Base-by-base conservation (phyloP, 2,329 filamentous ascomycete genomes). In the Aspergillus sp. region DNA sequence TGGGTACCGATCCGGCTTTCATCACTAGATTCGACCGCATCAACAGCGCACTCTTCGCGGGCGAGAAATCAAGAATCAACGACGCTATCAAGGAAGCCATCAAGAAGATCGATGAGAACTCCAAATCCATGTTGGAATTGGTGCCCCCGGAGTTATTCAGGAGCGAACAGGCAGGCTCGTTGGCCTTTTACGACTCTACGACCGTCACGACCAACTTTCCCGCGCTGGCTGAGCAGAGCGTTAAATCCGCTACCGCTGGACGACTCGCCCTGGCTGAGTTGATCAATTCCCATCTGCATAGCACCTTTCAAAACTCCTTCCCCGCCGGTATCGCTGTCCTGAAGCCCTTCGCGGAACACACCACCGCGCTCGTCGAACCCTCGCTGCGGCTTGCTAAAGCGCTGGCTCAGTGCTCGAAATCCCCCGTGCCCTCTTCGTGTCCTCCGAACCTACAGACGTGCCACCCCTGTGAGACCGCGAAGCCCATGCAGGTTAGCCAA, bases 211-310 rank as follows among this genome's bases (percentile, higher is more conserved):
- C 81, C 29, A 85, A 86, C 62, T 97, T 96, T 75, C 78, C 82
- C 29, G 81, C 84, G 46, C 81, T 96, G 53, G 84, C 84, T 20
- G 84, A 90, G 54, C 84, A 85, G 56, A 81, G 92, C 46, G 73
- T 78, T 5, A 79, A 82, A 36, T 80, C 82, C 56, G 83, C 83
- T 14, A 83, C 85, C 31, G 80, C 82, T 50, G 91, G 89, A 2
- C 80, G 94, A 24, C 77, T 78, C 56, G 80, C 84, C 54, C 84
- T 98, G 36, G 89, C 89, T 59, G 80, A 85, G 50, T 83, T 98
- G 60, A 90, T 97, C 72, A 93, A 90, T 69, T 84, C 88, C 2
- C 95, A 98, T 74, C 82, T 98, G 4, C 93, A 97, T 72, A 84
- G 84, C 56, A 90, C 87, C 11, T 98, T 95, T 86, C 92, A 96